Percentiles rank a stretch among this genome's conserved stretches.
Evolutionary conservation across 2,329 filamentous ascomycete species (phyloP).

Genomic region (Stagonosporopsis rhizophila): DNA sequence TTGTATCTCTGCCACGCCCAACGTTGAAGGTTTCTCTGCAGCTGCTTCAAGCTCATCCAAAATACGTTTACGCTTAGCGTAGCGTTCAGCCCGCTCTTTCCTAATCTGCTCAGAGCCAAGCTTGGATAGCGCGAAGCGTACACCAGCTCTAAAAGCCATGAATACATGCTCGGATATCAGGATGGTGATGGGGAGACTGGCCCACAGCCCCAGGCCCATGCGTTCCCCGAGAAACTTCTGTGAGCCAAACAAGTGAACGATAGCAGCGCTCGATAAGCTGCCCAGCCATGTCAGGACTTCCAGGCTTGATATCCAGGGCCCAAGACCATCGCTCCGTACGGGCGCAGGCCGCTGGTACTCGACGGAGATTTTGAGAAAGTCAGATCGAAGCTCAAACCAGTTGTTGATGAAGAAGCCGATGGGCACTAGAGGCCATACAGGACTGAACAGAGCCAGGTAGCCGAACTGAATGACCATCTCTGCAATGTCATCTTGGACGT

Average conservation of each 20-base stretch:
- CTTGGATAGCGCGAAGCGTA: conserved; percentile 33
- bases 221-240: conserved; percentile 22
- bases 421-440: conserved; percentile 45
- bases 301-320: conserved; percentile 43
- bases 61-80: conserved; percentile 37
- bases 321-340: conserved; percentile 40
- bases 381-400: conserved; percentile 46
- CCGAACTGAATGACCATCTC: conserved; percentile 49
- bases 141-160: conserved; percentile 38
- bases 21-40: conserved; percentile 21
- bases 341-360: conserved; percentile 42
- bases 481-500: conserved; percentile 45
- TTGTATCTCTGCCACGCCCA: conserved; percentile 35
- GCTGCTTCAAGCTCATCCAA: conserved; percentile 38
- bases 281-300: conserved; percentile 45
- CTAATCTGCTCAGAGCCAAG: conserved; percentile 42
- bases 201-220: conserved; percentile 34
- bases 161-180: conserved; percentile 45
- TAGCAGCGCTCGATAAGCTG: conserved; percentile 41
- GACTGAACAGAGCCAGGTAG: conserved; percentile 45
- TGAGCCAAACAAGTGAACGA: conserved; percentile 43
- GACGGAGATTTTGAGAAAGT: conserved; percentile 44
- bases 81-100: conserved; percentile 35
- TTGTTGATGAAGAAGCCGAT: conserved; percentile 49
- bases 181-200: conserved; percentile 39